These are phyloP conservation scores for Beauveria bassiana DNA, from an alignment of 2,329 filamentous ascomycete species.

Conservation along the genomic window DNA sequence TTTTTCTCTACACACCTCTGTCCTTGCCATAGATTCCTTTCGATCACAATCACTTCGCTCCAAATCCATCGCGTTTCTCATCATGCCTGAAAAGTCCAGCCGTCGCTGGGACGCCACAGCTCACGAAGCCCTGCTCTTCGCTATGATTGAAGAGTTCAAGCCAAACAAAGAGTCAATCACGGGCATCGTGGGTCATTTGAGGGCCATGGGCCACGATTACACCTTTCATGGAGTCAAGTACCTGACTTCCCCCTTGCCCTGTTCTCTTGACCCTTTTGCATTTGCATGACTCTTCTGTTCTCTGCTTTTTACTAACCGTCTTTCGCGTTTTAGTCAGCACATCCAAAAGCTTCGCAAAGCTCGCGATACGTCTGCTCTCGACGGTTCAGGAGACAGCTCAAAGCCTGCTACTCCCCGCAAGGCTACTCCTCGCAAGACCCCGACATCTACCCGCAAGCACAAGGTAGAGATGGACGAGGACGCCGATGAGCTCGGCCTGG, in stretches of 20 bases:
- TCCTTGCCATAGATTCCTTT: neutral
- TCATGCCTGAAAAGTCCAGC: constrained; percentile 16
- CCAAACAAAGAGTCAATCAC: constrained; percentile 27
- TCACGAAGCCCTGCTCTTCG: constrained; percentile 31
- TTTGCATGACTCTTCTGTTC: neutral
- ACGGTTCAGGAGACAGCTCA: constrained; percentile 14
- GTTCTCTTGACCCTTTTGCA: neutral
- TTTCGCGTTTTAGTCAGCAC: constrained; percentile 31
- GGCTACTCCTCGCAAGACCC: constrained; percentile 24
- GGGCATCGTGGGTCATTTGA: constrained; percentile 24
- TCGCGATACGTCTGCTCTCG: constrained; percentile 22
- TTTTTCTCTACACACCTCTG: too few relatives aligned
- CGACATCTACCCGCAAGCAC: constrained; percentile 20
- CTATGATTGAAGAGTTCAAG: constrained; percentile 28
- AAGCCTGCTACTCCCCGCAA: constrained; percentile 20
- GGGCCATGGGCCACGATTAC: constrained; percentile 29
- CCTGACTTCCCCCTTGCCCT: neutral
- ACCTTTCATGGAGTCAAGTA: constrained; percentile 34
- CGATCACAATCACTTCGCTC: constrained; percentile 6
- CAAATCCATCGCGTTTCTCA: neutral
- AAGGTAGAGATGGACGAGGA: constrained; percentile 14
- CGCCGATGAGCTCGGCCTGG: neutral
- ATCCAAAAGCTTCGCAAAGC: constrained; percentile 36
- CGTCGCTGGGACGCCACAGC: constrained; percentile 28
- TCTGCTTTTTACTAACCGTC: neutral